A percentile compares a stretch with the other conserved stretches of the same genome.
Conservation (phyloP, 495 filamentous ascomycete genomes). For the Aspergillus campestris region DNA sequence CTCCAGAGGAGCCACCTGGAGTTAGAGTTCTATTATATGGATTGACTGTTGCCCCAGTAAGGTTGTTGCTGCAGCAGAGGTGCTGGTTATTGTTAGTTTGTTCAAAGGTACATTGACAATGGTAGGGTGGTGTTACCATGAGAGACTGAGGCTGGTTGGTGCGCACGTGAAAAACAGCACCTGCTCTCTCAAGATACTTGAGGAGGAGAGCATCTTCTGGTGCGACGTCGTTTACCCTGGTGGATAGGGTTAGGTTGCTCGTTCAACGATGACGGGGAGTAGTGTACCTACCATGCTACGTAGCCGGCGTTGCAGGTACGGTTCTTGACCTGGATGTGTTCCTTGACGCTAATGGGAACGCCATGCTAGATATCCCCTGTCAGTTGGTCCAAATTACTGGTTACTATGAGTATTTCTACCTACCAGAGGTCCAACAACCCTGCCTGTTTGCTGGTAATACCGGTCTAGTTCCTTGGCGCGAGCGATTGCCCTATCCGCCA, state of each 20-base stretch:
- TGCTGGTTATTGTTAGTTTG: conserved; percentile 20
- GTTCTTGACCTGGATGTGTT: conserved; percentile 52
- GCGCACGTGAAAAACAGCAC: conserved; percentile 56
- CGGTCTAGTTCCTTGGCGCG: conserved; percentile 51
- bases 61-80: conserved; percentile 47
- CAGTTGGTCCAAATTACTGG: conserved; percentile 12
- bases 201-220: conserved; percentile 29
- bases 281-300: conserved; percentile 23
- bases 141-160: conserved; percentile 51
- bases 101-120: not conserved
- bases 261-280: not conserved
- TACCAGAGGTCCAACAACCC: conserved; percentile 32
- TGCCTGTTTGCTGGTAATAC: conserved; percentile 30
- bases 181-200: conserved; percentile 25
- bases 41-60: conserved; percentile 58
- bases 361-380: conserved; percentile 48
- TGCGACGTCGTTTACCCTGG: conserved; percentile 26
- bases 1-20: conserved; percentile 56
- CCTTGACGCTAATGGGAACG: conserved; percentile 58
- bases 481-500: conserved; percentile 53
- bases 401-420: conserved; percentile 8
- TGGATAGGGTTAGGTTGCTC: not conserved
- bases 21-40: conserved; percentile 49
- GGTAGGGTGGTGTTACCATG: conserved; percentile 19
- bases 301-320: conserved; percentile 35